Conservation (phyloP, 1,284 basidiomycete species). For the Erythrobasidium hasegawianum region DNA sequence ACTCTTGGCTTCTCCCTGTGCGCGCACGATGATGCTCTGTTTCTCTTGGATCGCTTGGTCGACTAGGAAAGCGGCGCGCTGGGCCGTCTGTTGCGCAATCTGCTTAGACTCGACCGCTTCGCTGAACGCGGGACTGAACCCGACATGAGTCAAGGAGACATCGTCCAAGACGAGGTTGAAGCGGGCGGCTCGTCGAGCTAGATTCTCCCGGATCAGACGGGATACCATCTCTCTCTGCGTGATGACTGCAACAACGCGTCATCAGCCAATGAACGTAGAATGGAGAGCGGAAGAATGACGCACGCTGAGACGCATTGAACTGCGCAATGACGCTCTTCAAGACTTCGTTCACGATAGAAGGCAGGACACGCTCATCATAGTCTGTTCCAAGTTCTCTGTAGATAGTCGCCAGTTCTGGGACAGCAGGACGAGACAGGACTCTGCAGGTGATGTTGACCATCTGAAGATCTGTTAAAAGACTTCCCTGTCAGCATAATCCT, state of each 20-base stretch:
- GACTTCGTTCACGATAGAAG: conserved; percentile 96
- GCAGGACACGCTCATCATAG: conserved; percentile 94
- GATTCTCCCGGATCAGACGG: conserved; percentile 83
- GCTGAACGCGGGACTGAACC: conserved; percentile 97
- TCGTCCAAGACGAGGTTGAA: conserved; percentile 97
- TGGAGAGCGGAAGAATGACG: conserved; percentile 5
- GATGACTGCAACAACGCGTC: conserved; percentile 42
- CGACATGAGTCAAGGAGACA: conserved; percentile 98
- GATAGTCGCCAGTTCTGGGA: conserved; percentile 75
- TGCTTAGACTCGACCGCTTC: conserved; percentile 99
- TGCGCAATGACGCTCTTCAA: conserved; percentile 98
- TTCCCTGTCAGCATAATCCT: too few species aligned
- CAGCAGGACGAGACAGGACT: conserved; percentile 86
- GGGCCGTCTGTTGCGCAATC: conserved; percentile 97
- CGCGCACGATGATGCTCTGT: conserved; percentile 94
- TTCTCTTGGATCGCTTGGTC: conserved; percentile 99
- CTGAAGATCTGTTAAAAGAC: conserved; percentile 88
- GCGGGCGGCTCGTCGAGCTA: conserved; percentile 76
- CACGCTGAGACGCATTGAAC: conserved; percentile 89
- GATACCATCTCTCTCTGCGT: conserved; percentile 97
- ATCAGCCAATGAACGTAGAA: background rate
- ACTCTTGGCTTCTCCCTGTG: conserved; percentile 92
- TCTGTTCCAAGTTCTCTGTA: conserved; percentile 93
- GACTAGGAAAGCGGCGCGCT: conserved; percentile 95
- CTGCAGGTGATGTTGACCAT: conserved; percentile 99